Percentiles rank a stretch among this genome's conserved stretches.
phyloP scores from a whole-genome alignment of 345 rosid species.

The Salix dunnii region DNA sequence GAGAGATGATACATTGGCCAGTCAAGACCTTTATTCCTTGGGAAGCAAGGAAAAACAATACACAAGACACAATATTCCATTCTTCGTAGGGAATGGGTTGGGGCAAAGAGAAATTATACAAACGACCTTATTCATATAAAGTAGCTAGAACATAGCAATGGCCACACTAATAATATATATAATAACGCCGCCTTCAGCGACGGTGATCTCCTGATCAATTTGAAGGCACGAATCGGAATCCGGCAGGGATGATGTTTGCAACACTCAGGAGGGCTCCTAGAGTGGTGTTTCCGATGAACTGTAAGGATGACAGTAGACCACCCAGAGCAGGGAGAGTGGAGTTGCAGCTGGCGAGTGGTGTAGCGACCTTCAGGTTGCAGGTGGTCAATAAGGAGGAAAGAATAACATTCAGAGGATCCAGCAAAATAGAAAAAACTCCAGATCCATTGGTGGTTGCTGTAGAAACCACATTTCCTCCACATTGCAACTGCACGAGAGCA shows the following conservation, averaged over 20 bases:
- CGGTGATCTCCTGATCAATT: not conserved
- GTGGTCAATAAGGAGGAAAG: slow-evolving; percentile 37
- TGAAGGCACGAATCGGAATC: slow-evolving; percentile 32
- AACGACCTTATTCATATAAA: no score
- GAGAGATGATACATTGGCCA: no score
- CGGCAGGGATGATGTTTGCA: slow-evolving; percentile 36
- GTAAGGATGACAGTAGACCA: slow-evolving; percentile 38
- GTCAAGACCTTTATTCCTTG: no score
- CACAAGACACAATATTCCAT: no score
- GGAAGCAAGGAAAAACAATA: no score
- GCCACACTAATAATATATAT: no score
- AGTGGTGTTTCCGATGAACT: slow-evolving; percentile 37
- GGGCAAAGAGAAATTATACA: no score
- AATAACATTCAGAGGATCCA: slow-evolving; percentile 38
- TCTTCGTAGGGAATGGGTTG: no score
- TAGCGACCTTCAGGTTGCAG: slow-evolving; percentile 44
- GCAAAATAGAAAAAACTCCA: slow-evolving; percentile 36
- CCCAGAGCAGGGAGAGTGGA: slow-evolving; percentile 41
- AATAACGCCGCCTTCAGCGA: no score
- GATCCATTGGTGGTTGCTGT: slow-evolving; percentile 39
- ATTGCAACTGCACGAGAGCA: slow-evolving; percentile 50
- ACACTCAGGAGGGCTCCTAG: slow-evolving; percentile 35
- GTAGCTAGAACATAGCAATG: no score
- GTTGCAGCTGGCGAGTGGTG: slow-evolving; percentile 60
- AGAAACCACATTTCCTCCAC: slow-evolving; percentile 45